A percentile compares a stretch with the other conserved stretches of the same genome.
phyloP scores from a whole-genome alignment of 2,329 filamentous ascomycete genomes.

The Fusarium begoniae region DNA sequence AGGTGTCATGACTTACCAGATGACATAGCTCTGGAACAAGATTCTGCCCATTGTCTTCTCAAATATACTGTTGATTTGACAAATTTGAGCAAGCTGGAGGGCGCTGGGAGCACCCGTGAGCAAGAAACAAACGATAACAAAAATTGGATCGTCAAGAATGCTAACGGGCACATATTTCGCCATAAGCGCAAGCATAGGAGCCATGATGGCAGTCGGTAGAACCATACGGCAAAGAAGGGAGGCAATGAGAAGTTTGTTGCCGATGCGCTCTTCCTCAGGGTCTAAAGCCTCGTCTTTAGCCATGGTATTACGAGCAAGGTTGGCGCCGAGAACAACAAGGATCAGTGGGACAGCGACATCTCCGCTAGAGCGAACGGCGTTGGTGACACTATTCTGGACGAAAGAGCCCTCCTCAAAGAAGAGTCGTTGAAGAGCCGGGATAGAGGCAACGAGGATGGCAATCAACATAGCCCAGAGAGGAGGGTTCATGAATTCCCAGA shows the following conservation, averaged over 20 bases:
- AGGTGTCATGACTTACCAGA: constrained; percentile 73
- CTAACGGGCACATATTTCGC: constrained; percentile 93
- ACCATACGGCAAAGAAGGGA: constrained; percentile 91
- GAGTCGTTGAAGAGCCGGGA: constrained; percentile 80
- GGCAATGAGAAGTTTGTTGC: constrained; percentile 83
- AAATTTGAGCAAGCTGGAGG: constrained; percentile 95
- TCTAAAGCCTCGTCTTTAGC: constrained; percentile 71
- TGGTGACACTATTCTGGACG: constrained; percentile 90
- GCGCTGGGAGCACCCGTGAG: constrained; percentile 94
- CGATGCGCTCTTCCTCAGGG: constrained; percentile 74
- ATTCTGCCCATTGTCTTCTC: constrained; percentile 94
- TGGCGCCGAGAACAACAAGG: constrained; percentile 92
- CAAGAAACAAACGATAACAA: constrained; percentile 96
- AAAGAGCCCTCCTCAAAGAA: constrained; percentile 94
- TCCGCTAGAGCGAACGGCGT: constrained; percentile 84
- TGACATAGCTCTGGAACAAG: constrained; percentile 87
- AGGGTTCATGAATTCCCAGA: constrained; percentile 98
- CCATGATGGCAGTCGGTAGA: constrained; percentile 90
- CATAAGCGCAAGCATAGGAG: constrained; percentile 83
- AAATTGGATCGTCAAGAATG: constrained; percentile 97
- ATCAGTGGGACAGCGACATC: constrained; percentile 95
- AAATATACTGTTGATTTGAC: constrained; percentile 96
- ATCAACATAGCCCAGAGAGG: constrained; percentile 96
- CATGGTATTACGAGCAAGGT: constrained; percentile 90
- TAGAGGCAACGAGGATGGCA: constrained; percentile 89